A percentile compares a stretch with the other conserved stretches of the same genome.
These are phyloP conservation scores for Globisporangium recalcitrans DNA, from an alignment of 352 stramenopile genomes.

Conservation along the genomic window DNA sequence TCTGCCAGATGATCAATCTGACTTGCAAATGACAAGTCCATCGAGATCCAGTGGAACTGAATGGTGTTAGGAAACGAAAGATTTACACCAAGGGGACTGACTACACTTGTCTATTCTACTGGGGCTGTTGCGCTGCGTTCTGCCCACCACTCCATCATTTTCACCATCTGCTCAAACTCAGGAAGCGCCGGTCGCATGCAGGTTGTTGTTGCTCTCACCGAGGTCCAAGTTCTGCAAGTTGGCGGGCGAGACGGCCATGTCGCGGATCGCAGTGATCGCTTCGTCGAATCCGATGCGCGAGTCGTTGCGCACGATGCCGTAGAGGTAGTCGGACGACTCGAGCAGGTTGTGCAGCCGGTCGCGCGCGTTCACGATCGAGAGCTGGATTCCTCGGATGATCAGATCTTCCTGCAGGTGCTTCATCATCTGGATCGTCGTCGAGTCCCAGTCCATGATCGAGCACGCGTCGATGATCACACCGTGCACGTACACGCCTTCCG, in stretches of 20 bases:
- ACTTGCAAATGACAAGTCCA: no score
- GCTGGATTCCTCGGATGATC: slow-evolving; percentile 43
- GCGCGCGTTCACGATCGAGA: slow-evolving; percentile 75
- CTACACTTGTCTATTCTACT: no score
- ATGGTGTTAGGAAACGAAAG: no score
- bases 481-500: slow-evolving; percentile 32
- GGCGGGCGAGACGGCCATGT: slow-evolving; percentile 5
- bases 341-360: slow-evolving; percentile 61
- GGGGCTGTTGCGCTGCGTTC: no score
- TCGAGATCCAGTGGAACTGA: no score
- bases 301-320: slow-evolving; percentile 54
- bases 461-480: slow-evolving; percentile 69
- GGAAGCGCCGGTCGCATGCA: neutral
- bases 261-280: slow-evolving; percentile 57
- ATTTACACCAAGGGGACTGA: no score
- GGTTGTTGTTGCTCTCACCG: neutral
- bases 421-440: slow-evolving; percentile 84
- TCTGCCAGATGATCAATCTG: no score
- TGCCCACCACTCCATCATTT: no score
- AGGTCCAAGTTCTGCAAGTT: slow-evolving; percentile 7
- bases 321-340: slow-evolving; percentile 56
- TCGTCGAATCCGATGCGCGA: slow-evolving; percentile 59
- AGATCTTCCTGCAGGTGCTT: slow-evolving; percentile 70
- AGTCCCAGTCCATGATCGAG: slow-evolving; percentile 83
- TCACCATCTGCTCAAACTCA: neutral